Conservation (phyloP, 768 basidiomycete genomes). For the Phallus indusiatus region DNA sequence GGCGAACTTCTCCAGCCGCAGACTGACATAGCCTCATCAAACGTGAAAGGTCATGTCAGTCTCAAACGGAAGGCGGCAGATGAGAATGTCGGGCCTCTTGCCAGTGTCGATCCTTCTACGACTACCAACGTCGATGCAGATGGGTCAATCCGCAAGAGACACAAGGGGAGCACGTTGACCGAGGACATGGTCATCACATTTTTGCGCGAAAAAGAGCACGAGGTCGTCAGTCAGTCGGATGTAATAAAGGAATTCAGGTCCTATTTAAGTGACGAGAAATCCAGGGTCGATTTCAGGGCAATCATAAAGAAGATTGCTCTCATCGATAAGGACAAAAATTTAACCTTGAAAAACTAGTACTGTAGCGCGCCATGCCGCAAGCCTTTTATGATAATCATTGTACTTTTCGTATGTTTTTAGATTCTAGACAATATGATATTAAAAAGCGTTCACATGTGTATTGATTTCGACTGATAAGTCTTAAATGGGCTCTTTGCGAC, state of each 20-base stretch:
- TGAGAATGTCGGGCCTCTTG: conserved; percentile 17
- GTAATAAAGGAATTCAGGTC: conserved; percentile 75
- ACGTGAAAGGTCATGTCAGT: no score
- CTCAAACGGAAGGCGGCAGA: conserved; percentile 57
- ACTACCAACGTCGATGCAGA: no score
- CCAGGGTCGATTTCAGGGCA: conserved; percentile 66
- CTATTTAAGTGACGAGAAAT: conserved; percentile 50
- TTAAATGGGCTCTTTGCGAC: no score
- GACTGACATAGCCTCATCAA: no score
- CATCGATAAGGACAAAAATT: conserved; percentile 56
- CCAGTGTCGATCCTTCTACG: no score
- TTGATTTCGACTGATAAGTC: no score
- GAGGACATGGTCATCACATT: conserved; percentile 59
- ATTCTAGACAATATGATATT: not conserved
- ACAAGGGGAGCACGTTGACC: conserved; percentile 40
- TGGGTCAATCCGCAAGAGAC: conserved; percentile 5
- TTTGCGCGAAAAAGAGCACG: conserved; percentile 54
- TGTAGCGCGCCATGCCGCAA: no score
- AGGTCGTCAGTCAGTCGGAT: conserved; percentile 63
- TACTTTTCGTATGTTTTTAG: no score
- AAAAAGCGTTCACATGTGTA: not conserved
- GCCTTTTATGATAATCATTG: no score
- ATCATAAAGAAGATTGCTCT: conserved; percentile 74
- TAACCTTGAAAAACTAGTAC: conserved; percentile 37
- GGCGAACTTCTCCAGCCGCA: no score